phyloP scores from a whole-genome alignment of 2,329 filamentous ascomycete genomes.

The Fusarium sp. region DNA sequence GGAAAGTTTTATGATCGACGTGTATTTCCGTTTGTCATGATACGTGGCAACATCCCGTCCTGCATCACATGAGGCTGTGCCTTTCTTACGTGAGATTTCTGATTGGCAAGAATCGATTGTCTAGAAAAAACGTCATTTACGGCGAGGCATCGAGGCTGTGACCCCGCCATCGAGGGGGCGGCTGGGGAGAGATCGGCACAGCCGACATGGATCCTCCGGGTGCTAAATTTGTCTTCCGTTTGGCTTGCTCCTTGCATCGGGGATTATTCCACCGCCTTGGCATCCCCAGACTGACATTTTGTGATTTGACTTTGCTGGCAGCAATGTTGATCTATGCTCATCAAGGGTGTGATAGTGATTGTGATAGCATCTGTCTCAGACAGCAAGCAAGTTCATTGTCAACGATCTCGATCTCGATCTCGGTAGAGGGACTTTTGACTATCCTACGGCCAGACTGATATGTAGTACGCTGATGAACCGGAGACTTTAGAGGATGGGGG shows the following conservation, averaged over 20 bases:
- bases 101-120: neutral
- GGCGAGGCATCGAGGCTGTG: neutral
- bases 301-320: neutral
- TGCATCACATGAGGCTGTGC: neutral
- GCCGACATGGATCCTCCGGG: neutral
- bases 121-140: neutral
- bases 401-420: neutral
- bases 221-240: neutral
- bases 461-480: too few species aligned
- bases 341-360: rapidly evolving
- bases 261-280: neutral
- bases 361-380: neutral
- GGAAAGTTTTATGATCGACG: neutral
- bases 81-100: neutral
- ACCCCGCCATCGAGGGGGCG: neutral
- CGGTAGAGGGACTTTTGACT: neutral
- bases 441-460: rapidly evolving
- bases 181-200: neutral
- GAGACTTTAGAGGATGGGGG: rapidly evolving
- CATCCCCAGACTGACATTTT: rapidly evolving
- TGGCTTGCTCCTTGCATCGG: neutral
- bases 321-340: neutral
- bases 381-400: rapidly evolving
- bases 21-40: neutral
- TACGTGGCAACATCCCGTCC: neutral